Conservation (phyloP, 2,329 filamentous ascomycete species). For the Mycosphaerella arachidis region DNA sequence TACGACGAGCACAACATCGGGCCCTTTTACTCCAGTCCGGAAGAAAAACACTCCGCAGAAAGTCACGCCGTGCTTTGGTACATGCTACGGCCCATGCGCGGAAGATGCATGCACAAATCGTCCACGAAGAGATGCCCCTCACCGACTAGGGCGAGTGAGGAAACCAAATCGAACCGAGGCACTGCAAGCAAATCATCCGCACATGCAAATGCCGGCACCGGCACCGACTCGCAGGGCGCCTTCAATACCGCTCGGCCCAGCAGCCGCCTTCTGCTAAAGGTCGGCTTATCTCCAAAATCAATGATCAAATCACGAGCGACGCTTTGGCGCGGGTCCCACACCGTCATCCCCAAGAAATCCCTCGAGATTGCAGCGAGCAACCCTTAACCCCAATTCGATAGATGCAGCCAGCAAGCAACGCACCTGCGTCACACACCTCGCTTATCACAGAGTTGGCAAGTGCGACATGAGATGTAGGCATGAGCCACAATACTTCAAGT, state of each 20-base stretch:
- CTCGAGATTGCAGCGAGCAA: neutral
- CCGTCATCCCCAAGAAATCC: neutral
- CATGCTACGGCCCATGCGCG: neutral
- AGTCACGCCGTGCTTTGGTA: neutral
- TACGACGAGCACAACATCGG: neutral
- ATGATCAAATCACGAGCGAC: too few species aligned
- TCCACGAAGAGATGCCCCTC: neutral
- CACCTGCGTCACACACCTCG: neutral
- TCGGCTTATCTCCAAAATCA: neutral
- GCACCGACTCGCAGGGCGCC: neutral
- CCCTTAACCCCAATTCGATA: neutral
- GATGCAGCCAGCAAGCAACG: neutral
- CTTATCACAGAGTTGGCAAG: neutral
- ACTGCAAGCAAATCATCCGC: neutral
- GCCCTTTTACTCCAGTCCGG: neutral
- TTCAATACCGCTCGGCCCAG: neutral
- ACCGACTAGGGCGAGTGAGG: neutral
- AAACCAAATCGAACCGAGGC: constrained; percentile 1
- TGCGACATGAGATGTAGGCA: neutral
- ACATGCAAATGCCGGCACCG: neutral
- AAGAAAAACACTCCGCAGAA: neutral
- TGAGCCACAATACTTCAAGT: neutral
- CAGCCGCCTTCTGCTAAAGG: neutral
- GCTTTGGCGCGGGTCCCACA: neutral
- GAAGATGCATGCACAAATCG: neutral